A percentile compares a stretch with the other conserved stretches of the same genome.
These are phyloP conservation scores for Neofusicoccum parvum DNA, from an alignment of 2,329 filamentous ascomycete species.

Conservation along the genomic window DNA sequence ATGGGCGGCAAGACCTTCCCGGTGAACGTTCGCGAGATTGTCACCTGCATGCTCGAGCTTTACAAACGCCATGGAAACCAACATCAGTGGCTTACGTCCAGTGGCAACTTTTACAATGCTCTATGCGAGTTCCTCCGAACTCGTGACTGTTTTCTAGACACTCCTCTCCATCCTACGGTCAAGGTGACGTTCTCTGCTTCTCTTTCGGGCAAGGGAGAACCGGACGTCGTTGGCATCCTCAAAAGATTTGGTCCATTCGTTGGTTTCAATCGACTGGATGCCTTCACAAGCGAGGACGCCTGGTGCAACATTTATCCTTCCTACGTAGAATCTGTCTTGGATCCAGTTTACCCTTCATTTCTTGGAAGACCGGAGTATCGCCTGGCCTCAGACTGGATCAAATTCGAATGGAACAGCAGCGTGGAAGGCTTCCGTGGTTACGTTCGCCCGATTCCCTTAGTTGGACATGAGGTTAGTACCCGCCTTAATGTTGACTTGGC, in stretches of 20 bases:
- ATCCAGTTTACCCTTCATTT: conserved; percentile 3
- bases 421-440: conserved; percentile 28
- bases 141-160: conserved; percentile 36
- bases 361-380: conserved; percentile 21
- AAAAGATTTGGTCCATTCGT: conserved; percentile 30
- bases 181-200: conserved; percentile 24
- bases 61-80: conserved; percentile 26
- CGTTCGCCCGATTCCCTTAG: conserved; percentile 19
- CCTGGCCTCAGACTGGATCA: conserved; percentile 24
- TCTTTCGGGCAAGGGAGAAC: conserved; percentile 13
- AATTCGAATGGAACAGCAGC: conserved; percentile 28
- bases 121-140: conserved; percentile 36
- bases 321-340: conserved; percentile 21
- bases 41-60: conserved; percentile 31
- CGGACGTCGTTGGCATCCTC: conserved; percentile 27
- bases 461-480: neutral
- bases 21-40: conserved; percentile 29
- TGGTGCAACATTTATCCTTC: conserved; percentile 30
- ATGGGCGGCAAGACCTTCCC: conserved; percentile 9
- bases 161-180: conserved; percentile 24
- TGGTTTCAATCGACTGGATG: conserved; percentile 26
- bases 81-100: conserved; percentile 30
- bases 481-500: conserved; percentile 24
- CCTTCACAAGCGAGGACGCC: conserved; percentile 22
- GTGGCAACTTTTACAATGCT: conserved; percentile 30